Evolutionary conservation across 768 basidiomycete genomes (phyloP), one percentile per base, ranked within the genome.

Genomic region (Boletus huronensis): DNA sequence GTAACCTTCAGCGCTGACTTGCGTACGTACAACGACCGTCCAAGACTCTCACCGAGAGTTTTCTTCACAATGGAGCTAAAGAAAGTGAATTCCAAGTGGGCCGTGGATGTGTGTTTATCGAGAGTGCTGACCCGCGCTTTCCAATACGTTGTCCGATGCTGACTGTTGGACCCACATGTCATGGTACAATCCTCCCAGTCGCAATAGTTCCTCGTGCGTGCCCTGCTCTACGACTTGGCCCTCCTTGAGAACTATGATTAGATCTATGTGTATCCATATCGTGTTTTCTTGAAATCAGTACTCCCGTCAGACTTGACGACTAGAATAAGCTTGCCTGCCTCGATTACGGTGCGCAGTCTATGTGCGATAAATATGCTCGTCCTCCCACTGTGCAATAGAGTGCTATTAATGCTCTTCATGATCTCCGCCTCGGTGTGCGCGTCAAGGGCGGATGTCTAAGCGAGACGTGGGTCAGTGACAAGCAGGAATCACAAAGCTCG

Each of bases 331-430:
- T 57, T 60, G 85, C 90, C 92, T n/a, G 93, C 83, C 70, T 96
- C 93, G 25, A 93, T 84, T 19, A 97, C 83, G 0, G 93, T 96
- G 39, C 92, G 83, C 41, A 99, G 72, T 48, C 91, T 79, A 70
- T 99, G 97, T 0, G 97, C 97, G 55, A 99, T 95, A 67, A 99
- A 99, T 57, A 99, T 90, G 57, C 92, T 94, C 28, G 97, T 99
- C 42, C 94, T 82, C 5, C 82, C 77, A 60, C 88, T 87, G 58
- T 88, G 84, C 32, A 88, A 73, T 32, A 98, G 74, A 0, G 83
- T 85, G 19, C 72, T 75, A 63, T 98, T 89, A 72, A 99, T 90
- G 65, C 96, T 97, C 64, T 83, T 80, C 94, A 98, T 98, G 40
- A 99, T 75, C 68, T 97, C 95, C 3, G 85, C 81, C 68, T 99